Evolutionary conservation across 768 basidiomycete species (phyloP).

Genomic region (Lactarius evosmus): DNA sequence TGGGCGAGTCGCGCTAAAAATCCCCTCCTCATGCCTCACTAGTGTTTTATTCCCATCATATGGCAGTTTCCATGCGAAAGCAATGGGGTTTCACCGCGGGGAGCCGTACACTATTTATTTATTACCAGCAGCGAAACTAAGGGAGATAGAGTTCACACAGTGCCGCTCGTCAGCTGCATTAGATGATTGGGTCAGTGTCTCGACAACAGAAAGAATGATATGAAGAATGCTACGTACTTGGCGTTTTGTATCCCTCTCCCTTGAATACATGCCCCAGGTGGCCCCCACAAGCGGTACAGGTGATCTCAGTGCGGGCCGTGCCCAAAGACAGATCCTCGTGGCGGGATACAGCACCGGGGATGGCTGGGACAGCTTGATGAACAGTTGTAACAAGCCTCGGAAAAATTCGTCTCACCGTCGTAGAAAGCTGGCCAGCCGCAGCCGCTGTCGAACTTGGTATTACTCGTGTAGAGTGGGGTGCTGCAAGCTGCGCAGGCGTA

Average conservation of each 20-base stretch:
- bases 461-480: slow-evolving; percentile 82
- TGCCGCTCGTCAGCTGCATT: slow-evolving; percentile 73
- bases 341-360: slow-evolving; percentile 82
- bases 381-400: neutral
- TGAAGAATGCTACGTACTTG: slow-evolving; percentile 56
- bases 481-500: slow-evolving; percentile 80
- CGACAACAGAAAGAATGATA: neutral
- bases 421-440: slow-evolving; percentile 99
- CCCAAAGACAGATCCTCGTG: slow-evolving; percentile 70
- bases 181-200: neutral
- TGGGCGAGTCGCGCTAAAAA: neutral
- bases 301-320: slow-evolving; percentile 79
- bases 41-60: neutral
- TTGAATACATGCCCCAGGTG: slow-evolving; percentile 96
- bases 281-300: slow-evolving; percentile 85
- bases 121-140: slow-evolving; percentile 63
- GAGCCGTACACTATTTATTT: slow-evolving; percentile 6
- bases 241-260: slow-evolving; percentile 79
- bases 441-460: slow-evolving; percentile 88
- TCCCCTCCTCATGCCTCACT: neutral
- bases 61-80: neutral
- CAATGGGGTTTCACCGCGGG: neutral
- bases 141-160: slow-evolving; percentile 86
- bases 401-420: slow-evolving; percentile 55
- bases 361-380: slow-evolving; percentile 47